Conservation (phyloP, 2,329 filamentous ascomycete genomes). For the Didymella pomorum region DNA sequence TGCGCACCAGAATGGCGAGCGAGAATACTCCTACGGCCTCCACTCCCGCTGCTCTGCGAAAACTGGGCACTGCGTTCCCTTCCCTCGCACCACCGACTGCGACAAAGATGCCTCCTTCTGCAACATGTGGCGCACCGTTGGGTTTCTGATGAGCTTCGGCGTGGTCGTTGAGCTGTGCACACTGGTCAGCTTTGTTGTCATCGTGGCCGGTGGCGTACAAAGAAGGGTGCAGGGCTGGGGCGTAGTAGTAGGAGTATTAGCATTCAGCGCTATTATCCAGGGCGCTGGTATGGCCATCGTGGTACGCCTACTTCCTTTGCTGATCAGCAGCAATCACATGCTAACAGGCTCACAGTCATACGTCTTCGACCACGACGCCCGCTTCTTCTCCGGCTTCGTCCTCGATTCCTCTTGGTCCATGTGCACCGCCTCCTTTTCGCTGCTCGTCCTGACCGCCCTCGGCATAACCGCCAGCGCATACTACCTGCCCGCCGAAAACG, state of each 20-base stretch:
- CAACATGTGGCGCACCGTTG: slow-evolving; percentile 87
- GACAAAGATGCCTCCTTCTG: slow-evolving; percentile 77
- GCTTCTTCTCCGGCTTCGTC: slow-evolving; percentile 83
- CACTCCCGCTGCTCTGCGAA: slow-evolving; percentile 81
- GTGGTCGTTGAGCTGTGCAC: slow-evolving; percentile 83
- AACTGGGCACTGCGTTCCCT: slow-evolving; percentile 68
- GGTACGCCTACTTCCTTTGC: slow-evolving; percentile 61
- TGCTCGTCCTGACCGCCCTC: slow-evolving; percentile 61
- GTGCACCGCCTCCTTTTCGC: slow-evolving; percentile 66
- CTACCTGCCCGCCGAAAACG: slow-evolving; percentile 79
- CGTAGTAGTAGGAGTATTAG: slow-evolving; percentile 71
- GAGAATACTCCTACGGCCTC: slow-evolving; percentile 70
- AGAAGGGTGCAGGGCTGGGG: slow-evolving; percentile 86
- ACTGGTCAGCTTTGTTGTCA: slow-evolving; percentile 79
- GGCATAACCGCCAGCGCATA: slow-evolving; percentile 73
- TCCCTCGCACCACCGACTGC: slow-evolving; percentile 74
- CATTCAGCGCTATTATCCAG: slow-evolving; percentile 72
- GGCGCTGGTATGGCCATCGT: slow-evolving; percentile 82
- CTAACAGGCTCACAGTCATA: slow-evolving; percentile 68
- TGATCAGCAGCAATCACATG: neutral
- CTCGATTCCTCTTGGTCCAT: slow-evolving; percentile 83
- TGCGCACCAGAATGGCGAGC: slow-evolving; percentile 41
- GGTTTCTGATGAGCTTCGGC: slow-evolving; percentile 86
- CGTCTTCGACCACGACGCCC: slow-evolving; percentile 81
- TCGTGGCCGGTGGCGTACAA: slow-evolving; percentile 79